A percentile compares a stretch with the other conserved stretches of the same genome.
Conservation (phyloP, 2,329 filamentous ascomycete species). For the Beauveria bassiana region DNA sequence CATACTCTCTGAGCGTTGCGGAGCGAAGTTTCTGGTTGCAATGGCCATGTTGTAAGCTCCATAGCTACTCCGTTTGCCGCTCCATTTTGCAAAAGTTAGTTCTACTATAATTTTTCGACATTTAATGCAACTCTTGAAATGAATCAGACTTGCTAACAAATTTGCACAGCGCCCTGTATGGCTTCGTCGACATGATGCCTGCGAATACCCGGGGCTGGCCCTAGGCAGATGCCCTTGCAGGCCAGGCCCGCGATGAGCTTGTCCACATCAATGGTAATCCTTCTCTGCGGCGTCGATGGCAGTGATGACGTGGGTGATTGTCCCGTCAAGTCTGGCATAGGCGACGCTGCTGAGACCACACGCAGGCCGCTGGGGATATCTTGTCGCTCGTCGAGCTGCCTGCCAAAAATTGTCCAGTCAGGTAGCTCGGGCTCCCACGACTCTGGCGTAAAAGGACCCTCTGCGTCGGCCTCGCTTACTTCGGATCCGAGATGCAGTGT, state of each 20-base stretch:
- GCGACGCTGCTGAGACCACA: neutral
- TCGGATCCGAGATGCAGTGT: slow-evolving; percentile 1
- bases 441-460: neutral
- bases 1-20: neutral
- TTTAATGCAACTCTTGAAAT: no score
- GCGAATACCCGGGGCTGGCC: slow-evolving; percentile 9
- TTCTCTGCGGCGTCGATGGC: neutral
- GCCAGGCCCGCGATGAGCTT: slow-evolving; percentile 2
- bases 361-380: slow-evolving; percentile 2
- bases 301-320: neutral
- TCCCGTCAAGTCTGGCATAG: neutral
- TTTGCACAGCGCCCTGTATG: slow-evolving; percentile 8
- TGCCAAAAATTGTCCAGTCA: slow-evolving; percentile 11
- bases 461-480: neutral
- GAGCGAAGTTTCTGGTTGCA: neutral
- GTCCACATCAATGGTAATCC: slow-evolving; percentile 6
- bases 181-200: slow-evolving; percentile 9
- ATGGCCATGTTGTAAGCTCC: no score
- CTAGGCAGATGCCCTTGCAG: neutral
- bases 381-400: slow-evolving; percentile 2
- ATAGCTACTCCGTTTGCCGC: no score
- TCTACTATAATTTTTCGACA: no score
- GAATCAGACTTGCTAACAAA: neutral
- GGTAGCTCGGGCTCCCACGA: slow-evolving; percentile 8
- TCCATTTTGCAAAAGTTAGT: no score